Evolutionary conservation across 345 rosid genomes (phyloP).

Genomic region (Lepidium aucheri): DNA sequence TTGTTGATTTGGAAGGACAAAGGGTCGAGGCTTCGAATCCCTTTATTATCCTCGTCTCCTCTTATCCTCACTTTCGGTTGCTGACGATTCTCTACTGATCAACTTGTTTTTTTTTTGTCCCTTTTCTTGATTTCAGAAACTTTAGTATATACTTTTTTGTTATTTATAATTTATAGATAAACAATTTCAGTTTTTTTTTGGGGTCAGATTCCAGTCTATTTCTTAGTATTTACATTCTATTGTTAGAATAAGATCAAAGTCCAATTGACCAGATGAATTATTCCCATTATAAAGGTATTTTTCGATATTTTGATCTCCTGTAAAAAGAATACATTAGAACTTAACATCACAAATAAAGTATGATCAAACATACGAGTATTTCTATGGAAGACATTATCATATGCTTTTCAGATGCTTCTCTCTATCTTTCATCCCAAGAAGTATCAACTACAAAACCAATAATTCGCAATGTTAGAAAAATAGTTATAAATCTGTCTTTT

Average conservation of each 20-base stretch:
- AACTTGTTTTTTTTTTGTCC: background rate
- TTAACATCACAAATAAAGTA: background rate
- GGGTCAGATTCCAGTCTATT: too few species aligned
- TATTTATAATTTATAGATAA: background rate
- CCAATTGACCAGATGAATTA: background rate
- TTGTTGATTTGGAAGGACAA: slow-evolving; percentile 13
- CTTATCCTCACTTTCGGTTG: slow-evolving; percentile 9
- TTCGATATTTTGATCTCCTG: background rate
- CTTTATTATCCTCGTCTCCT: slow-evolving; percentile 14
- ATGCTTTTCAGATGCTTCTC: too few species aligned
- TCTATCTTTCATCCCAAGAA: too few species aligned
- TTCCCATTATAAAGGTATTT: background rate
- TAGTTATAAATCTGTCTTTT: too few species aligned
- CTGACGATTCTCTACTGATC: slow-evolving; percentile 13
- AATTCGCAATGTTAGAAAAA: too few species aligned
- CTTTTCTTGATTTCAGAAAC: background rate
- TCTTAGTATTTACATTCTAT: too few species aligned
- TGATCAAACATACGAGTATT: background rate
- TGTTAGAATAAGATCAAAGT: background rate
- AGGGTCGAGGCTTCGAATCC: slow-evolving; percentile 1
- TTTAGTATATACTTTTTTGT: background rate
- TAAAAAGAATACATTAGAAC: background rate
- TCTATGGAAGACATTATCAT: background rate
- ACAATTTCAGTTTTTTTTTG: background rate
- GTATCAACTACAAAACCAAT: too few species aligned